Percentiles rank a stretch among this genome's conserved stretches.
These are phyloP conservation scores for Aquanectria penicillioides DNA, from an alignment of 2,329 filamentous ascomycete species.

Conservation along the genomic window DNA sequence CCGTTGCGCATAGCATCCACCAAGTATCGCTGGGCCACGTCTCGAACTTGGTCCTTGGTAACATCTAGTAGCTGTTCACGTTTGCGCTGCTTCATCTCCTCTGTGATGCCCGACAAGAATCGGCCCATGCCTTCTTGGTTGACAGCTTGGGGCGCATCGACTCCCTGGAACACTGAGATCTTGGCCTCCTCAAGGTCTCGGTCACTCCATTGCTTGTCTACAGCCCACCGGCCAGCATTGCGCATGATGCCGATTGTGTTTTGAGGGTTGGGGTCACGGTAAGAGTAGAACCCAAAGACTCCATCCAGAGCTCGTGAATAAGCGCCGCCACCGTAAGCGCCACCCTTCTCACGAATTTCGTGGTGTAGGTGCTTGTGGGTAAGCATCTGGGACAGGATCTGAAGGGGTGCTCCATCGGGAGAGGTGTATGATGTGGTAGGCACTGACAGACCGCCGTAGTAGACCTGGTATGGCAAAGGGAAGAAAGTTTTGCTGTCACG, in stretches of 20 bases:
- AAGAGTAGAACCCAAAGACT: conserved; percentile 93
- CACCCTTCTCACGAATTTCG: conserved; percentile 97
- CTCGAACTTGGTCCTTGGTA: conserved; percentile 79
- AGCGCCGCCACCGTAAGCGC: conserved; percentile 93
- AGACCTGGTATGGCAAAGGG: conserved; percentile 95
- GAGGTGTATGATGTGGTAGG: conserved; percentile 87
- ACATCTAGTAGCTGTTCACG: conserved; percentile 90
- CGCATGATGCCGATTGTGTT: conserved; percentile 89
- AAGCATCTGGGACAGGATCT: conserved; percentile 88
- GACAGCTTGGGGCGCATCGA: conserved; percentile 89
- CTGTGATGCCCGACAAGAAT: conserved; percentile 86
- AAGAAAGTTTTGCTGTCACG: conserved; percentile 83
- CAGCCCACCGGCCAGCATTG: conserved; percentile 83
- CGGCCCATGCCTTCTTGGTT: conserved; percentile 87
- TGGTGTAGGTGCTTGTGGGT: conserved; percentile 98
- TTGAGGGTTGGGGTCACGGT: conserved; percentile 93
- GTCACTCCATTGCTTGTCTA: conserved; percentile 81
- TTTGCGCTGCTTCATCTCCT: conserved; percentile 88
- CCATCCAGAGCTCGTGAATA: conserved; percentile 83
- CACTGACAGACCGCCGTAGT: conserved; percentile 86
- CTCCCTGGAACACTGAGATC: conserved; percentile 88
- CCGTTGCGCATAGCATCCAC: conserved; percentile 71
- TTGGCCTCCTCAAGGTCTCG: conserved; percentile 96
- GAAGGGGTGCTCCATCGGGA: conserved; percentile 79
- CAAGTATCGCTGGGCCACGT: conserved; percentile 84